These are phyloP conservation scores for Chaetomium sp. DNA, from an alignment of 2,329 filamentous ascomycete genomes.

Conservation along the genomic window DNA sequence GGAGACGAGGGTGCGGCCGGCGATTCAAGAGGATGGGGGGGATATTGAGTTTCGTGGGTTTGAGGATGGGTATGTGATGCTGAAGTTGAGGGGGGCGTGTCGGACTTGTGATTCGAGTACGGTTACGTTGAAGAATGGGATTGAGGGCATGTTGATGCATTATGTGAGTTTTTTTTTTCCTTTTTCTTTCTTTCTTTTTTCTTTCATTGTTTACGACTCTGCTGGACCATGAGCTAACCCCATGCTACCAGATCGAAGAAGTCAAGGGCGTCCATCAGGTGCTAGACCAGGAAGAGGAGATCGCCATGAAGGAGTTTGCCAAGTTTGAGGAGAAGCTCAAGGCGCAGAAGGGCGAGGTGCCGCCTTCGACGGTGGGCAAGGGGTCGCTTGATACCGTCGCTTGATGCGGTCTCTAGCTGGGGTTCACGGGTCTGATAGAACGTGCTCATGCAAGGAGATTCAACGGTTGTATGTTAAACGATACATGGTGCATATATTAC, in stretches of 20 bases:
- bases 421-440: background rate
- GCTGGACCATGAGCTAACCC: background rate
- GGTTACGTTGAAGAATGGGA: slow-evolving; percentile 93
- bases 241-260: slow-evolving; percentile 69
- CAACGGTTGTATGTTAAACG: no score
- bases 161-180: slow-evolving; percentile 56
- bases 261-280: slow-evolving; percentile 90
- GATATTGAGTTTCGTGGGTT: slow-evolving; percentile 96
- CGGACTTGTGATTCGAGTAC: slow-evolving; percentile 95
- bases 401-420: slow-evolving; percentile 19
- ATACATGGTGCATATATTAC: no score
- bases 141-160: slow-evolving; percentile 97
- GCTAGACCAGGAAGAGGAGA: slow-evolving; percentile 84
- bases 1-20: slow-evolving; percentile 88
- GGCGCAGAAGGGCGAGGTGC: slow-evolving; percentile 43
- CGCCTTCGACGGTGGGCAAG: slow-evolving; percentile 33
- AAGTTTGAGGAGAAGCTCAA: slow-evolving; percentile 85
- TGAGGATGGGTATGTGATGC: slow-evolving; percentile 70
- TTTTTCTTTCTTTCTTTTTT: background rate
- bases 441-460: no score
- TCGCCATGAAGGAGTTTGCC: slow-evolving; percentile 79
- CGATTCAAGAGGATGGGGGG: slow-evolving; percentile 95
- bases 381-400: slow-evolving; percentile 34
- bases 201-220: background rate
- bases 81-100: slow-evolving; percentile 89